Evolutionary conservation across 352 stramenopile species (phyloP), one percentile per base, ranked within the genome.

Genomic region (Halophytophthora batemanensis): DNA sequence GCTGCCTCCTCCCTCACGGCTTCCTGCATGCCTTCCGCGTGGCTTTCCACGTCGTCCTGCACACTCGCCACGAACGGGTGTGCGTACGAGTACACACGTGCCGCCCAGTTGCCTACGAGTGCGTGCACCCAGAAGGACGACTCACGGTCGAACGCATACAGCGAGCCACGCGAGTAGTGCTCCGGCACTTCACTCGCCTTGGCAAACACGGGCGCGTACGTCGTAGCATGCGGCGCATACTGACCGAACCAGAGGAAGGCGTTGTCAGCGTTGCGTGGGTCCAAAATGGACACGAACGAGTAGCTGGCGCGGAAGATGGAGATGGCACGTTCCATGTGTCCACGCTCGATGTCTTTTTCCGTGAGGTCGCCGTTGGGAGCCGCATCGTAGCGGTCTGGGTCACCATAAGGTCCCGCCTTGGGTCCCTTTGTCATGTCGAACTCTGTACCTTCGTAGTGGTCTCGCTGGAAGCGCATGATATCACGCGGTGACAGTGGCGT

Each of bases 301-400:
- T 98, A 97, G 22, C 74, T 90, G 10, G 91, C 88, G 18, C 91
- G 86, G 66, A 96, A 97, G 29, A 98, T 87, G 2, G 90, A 97
- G 62, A 98, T 98, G 1, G 88, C 74, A 19, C 94, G 86, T 58
- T 97, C 90, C 53, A 96, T 95, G 47, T 87, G 68, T 11, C 88
- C 87, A 7, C 53, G 41, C 0, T 42, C 45, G 31, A 90, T 62
- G 43, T 94, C 82, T 0, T 68, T 52, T 14, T 64, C 39, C 1
- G 66, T 87, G 4, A 87, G 48, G 43, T 90, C 64, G 7, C 55
- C 74, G 21, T 67, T 75, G 19, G 71, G 38, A 1, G 64, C 69
- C 21, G 57, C 31, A 33, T 94, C 85, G 68, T 94, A 97, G 19
- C 91, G 80, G 60, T 98, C 89, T 6, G 91, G 91, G 47, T 95